Evolutionary conservation across 177 flowering plant genomes (phyloP).

Genomic region (Vitis hybrid): DNA sequence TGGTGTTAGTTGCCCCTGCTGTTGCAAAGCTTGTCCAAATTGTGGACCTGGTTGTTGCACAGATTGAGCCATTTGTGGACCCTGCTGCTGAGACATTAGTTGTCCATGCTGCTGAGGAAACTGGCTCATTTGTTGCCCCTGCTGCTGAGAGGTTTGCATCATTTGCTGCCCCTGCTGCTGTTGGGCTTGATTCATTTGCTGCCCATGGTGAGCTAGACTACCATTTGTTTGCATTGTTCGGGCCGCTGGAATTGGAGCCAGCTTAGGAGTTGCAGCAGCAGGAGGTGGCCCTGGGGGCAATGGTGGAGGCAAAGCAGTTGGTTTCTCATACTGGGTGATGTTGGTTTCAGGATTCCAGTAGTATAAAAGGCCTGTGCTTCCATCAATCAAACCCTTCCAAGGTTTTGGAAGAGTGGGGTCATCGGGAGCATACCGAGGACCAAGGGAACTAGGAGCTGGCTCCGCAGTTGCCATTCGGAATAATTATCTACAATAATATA

Average conservation of each 20-base stretch:
- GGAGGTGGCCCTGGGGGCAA: conserved; percentile 62
- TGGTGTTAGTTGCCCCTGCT: conserved; percentile 15
- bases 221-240: conserved; percentile 39
- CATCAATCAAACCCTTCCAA: conserved; percentile 91
- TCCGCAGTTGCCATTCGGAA: conserved; percentile 60
- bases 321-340: conserved; percentile 88
- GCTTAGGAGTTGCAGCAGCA: conserved; percentile 43
- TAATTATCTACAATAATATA: conserved; percentile 16
- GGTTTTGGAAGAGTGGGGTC: conserved; percentile 90
- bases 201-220: conserved; percentile 30
- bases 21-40: conserved; percentile 28
- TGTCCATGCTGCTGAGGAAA: conserved; percentile 43
- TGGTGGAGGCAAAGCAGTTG: conserved; percentile 53
- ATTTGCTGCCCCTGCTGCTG: conserved; percentile 37
- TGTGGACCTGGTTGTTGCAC: conserved; percentile 33
- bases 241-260: conserved; percentile 45
- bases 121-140: conserved; percentile 38
- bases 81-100: conserved; percentile 31
- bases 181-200: conserved; percentile 28
- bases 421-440: conserved; percentile 87
- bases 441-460: conserved; percentile 46
- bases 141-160: conserved; percentile 26
- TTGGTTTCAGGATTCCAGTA: conserved; percentile 96
- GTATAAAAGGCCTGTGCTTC: conserved; percentile 65
- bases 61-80: conserved; percentile 18